phyloP scores from a whole-genome alignment of 2,329 filamentous ascomycete genomes.

The Neonectria punicea region DNA sequence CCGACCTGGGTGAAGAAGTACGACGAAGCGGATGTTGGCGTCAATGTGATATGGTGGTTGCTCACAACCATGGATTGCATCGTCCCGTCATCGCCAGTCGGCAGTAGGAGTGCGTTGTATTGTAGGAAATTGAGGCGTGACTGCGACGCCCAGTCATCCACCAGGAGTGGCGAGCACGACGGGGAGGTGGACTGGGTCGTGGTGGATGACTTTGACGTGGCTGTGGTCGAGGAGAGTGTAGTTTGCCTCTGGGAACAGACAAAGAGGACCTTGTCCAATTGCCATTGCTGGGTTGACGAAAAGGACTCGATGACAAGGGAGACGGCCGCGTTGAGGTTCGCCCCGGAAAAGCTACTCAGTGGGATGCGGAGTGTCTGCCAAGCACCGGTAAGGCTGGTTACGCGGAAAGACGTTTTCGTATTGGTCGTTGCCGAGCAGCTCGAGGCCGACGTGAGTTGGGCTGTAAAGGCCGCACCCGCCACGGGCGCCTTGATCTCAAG shows the following conservation, averaged over 20 bases:
- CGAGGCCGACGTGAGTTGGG: constrained; percentile 52
- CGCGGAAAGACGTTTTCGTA: constrained; percentile 55
- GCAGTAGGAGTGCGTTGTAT: constrained; percentile 67
- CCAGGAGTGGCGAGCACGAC: constrained; percentile 55
- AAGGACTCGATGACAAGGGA: constrained; percentile 57
- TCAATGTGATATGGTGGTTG: constrained; percentile 62
- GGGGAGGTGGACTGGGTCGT: constrained; percentile 15
- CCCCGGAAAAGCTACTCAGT: constrained; percentile 59
- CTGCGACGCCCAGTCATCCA: constrained; percentile 71
- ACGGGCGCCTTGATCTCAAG: constrained; percentile 38
- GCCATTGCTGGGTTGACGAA: constrained; percentile 47
- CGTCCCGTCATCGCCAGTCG: constrained; percentile 66
- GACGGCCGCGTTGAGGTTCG: constrained; percentile 60
- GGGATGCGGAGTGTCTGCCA: constrained; percentile 63
- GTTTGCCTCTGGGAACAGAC: constrained; percentile 48
- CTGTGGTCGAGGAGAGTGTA: not conserved
- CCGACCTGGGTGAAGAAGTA: constrained; percentile 69
- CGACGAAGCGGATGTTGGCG: constrained; percentile 57
- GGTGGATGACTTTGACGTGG: constrained; percentile 14
- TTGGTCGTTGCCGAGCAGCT: constrained; percentile 54
- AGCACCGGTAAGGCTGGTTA: constrained; percentile 60
- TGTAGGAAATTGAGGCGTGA: constrained; percentile 69
- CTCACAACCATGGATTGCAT: constrained; percentile 66
- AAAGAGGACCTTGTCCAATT: constrained; percentile 60
- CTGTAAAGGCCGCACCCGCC: constrained; percentile 41